Conservation (phyloP, 2,329 filamentous ascomycete genomes). For the Lasiodiplodia sp. region DNA sequence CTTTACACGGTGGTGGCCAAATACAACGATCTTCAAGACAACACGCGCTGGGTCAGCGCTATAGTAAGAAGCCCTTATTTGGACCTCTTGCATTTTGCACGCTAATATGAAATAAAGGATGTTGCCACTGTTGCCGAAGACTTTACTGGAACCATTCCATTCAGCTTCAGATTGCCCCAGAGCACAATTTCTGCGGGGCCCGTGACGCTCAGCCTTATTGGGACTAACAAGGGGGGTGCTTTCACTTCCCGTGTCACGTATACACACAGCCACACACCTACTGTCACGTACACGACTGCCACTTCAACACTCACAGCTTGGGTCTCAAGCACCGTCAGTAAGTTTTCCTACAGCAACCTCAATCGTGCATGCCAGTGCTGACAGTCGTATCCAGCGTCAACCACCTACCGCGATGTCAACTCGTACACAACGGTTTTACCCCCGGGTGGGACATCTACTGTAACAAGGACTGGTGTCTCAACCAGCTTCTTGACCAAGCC, state of each 20-base stretch:
- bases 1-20: slow-evolving; percentile 18
- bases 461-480: slow-evolving; percentile 2
- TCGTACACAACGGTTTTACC: slow-evolving; percentile 19
- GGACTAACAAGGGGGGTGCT: slow-evolving; percentile 14
- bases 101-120: background rate
- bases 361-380: background rate
- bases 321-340: slow-evolving; percentile 17
- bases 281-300: slow-evolving; percentile 16
- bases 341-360: background rate
- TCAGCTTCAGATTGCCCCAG: slow-evolving; percentile 28
- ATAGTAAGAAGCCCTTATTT: background rate
- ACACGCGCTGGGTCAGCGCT: slow-evolving; percentile 23
- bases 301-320: slow-evolving; percentile 10
- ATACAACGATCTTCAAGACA: slow-evolving; percentile 10
- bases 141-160: slow-evolving; percentile 24
- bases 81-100: background rate
- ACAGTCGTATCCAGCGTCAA: background rate
- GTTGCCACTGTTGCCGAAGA: slow-evolving; percentile 20
- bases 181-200: slow-evolving; percentile 26
- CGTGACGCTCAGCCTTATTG: slow-evolving; percentile 17
- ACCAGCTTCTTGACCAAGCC: slow-evolving; percentile 19
- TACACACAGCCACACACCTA: slow-evolving; percentile 5
- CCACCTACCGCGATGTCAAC: slow-evolving; percentile 11
- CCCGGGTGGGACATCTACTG: background rate
- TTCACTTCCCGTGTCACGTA: slow-evolving; percentile 26